Evolutionary conservation across 1,139 yeast genomes (phyloP).

Genomic region (Yamadazyma pseudoaaseri): DNA sequence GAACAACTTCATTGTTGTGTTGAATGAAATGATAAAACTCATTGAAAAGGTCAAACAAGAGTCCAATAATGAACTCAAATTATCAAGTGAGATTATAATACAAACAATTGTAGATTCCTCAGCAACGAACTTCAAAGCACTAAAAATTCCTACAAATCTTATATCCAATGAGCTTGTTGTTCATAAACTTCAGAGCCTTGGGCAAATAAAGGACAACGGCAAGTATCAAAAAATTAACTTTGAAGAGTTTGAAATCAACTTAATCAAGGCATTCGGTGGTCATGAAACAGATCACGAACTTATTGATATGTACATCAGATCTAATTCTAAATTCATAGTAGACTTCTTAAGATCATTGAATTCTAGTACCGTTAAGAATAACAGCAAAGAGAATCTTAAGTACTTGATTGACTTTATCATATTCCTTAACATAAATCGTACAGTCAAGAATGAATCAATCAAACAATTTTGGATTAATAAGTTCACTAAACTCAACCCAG

Average conservation of each 20-base stretch:
- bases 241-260: conserved; percentile 12
- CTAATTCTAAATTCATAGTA: conserved; percentile 7
- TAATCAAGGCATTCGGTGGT: conserved; percentile 14
- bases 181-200: neutral
- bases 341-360: conserved; percentile 9
- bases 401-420: conserved; percentile 26
- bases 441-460: conserved; percentile 18
- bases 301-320: conserved; percentile 9
- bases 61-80: conserved; percentile 16
- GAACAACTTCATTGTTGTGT: conserved; percentile 11
- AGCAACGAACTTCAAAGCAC: neutral
- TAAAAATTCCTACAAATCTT: conserved; percentile 2
- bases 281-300: conserved; percentile 9
- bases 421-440: conserved; percentile 20
- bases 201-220: neutral
- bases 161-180: conserved; percentile 5
- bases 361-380: conserved; percentile 20
- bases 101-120: conserved; percentile 5
- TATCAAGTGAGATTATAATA: conserved; percentile 12
- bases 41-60: conserved; percentile 17
- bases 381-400: conserved; percentile 28
- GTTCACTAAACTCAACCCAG: conserved; percentile 5
- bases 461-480: conserved; percentile 25
- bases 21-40: conserved; percentile 19
- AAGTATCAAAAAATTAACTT: conserved; percentile 4